These are phyloP conservation scores for Haplosporangium sp. DNA, from an alignment of 371 early-diverging fungal species.

Conservation along the genomic window DNA sequence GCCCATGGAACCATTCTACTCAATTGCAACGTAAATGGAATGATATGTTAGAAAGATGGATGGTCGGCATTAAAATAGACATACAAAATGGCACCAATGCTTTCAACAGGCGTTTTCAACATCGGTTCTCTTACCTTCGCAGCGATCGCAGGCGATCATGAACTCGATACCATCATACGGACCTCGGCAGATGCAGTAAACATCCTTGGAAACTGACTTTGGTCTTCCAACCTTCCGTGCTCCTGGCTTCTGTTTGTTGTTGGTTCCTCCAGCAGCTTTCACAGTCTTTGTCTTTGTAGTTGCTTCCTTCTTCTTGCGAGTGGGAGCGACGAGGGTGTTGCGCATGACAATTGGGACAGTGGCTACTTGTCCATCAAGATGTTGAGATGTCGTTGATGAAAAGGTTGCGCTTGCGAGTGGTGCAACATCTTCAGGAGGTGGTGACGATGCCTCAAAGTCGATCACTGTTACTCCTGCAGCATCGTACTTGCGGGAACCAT, in stretches of 20 bases:
- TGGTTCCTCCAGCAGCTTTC: slow-evolving; percentile 23
- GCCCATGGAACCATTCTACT: slow-evolving; percentile 60
- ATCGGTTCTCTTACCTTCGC: slow-evolving; percentile 37
- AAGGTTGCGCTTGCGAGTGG: background rate
- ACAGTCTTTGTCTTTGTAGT: slow-evolving; percentile 5
- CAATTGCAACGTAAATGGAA: background rate
- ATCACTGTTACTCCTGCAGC: slow-evolving; percentile 25
- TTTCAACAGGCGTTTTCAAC: background rate
- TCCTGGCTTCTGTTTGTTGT: slow-evolving; percentile 25
- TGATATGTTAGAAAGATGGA: background rate
- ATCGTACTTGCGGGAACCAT: slow-evolving; percentile 29
- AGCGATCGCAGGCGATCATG: slow-evolving; percentile 55
- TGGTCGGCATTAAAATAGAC: too few species aligned
- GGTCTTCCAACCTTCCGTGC: slow-evolving; percentile 45
- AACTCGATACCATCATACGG: slow-evolving; percentile 60
- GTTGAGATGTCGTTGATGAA: background rate
- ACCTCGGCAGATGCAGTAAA: slow-evolving; percentile 66
- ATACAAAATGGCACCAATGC: too few species aligned
- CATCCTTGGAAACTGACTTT: slow-evolving; percentile 45
- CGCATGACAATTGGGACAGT: background rate
- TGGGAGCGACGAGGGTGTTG: background rate
- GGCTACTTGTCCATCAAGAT: background rate
- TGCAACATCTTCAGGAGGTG: background rate
- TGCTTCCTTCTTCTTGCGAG: slow-evolving; percentile 16
- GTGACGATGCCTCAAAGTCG: slow-evolving; percentile 32